Percentiles rank a stretch among this genome's conserved stretches.
phyloP scores from a whole-genome alignment of 768 basidiomycete species.

The Tulasnella sp. region DNA sequence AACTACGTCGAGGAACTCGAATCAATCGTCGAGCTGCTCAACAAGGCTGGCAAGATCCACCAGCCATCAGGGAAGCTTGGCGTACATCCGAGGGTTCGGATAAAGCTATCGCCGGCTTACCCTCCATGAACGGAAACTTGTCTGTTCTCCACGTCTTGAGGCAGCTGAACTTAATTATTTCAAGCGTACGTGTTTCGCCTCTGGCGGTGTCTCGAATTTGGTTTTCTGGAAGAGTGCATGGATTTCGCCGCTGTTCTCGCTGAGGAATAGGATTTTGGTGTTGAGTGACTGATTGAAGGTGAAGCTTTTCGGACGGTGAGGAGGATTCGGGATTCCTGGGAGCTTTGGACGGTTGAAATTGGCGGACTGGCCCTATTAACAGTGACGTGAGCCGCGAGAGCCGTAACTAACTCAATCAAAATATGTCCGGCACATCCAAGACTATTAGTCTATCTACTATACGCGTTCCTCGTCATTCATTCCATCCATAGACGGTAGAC shows the following conservation, averaged over 20 bases:
- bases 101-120: constrained; percentile 93
- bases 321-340: too few relatives aligned
- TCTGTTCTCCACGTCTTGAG: too few relatives aligned
- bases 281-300: constrained; percentile 87
- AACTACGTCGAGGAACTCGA: constrained; percentile 41
- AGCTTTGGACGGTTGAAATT: too few relatives aligned
- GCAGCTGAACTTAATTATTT: too few relatives aligned
- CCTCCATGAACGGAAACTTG: constrained; percentile 58
- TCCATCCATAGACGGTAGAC: too few relatives aligned
- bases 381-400: too few relatives aligned
- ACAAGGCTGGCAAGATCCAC: constrained; percentile 58
- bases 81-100: constrained; percentile 96
- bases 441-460: too few relatives aligned
- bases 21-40: constrained; percentile 54
- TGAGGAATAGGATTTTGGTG: constrained; percentile 85
- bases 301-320: constrained; percentile 79
- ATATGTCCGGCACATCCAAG: too few relatives aligned
- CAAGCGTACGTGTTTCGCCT: constrained; percentile 44
- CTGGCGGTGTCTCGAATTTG: constrained; percentile 81
- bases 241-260: constrained; percentile 87
- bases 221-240: constrained; percentile 89
- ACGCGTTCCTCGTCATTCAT: too few relatives aligned
- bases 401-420: too few relatives aligned
- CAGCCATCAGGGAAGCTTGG: constrained; percentile 91
- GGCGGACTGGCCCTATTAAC: too few relatives aligned